phyloP scores from a whole-genome alignment of 208 protist genomes.

The Kentomonas sorsogonicus region DNA sequence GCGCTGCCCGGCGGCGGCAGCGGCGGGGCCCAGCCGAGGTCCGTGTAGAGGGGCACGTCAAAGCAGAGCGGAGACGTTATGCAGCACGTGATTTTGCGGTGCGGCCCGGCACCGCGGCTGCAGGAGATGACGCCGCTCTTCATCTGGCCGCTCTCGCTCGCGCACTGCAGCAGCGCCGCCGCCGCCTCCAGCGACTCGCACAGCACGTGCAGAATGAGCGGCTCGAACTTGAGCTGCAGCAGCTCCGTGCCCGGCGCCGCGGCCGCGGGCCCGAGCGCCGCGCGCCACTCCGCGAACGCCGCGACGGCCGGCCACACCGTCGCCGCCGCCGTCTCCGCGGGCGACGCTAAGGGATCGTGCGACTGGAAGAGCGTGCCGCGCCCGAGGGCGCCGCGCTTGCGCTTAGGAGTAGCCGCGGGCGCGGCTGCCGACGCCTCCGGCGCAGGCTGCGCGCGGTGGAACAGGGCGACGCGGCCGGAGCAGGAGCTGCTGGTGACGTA shows the following conservation, averaged over 20 bases:
- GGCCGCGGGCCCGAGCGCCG: slow-evolving; percentile 8
- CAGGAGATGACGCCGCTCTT: slow-evolving; percentile 68
- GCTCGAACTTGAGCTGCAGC: slow-evolving; percentile 81
- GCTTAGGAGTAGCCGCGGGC: slow-evolving; percentile 4
- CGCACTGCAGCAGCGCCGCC: slow-evolving; percentile 57
- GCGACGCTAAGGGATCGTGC: slow-evolving; percentile 48
- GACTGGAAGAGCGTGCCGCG: slow-evolving; percentile 60
- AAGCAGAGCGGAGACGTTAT: slow-evolving; percentile 65
- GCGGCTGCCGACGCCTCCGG: neutral
- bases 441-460: slow-evolving; percentile 50
- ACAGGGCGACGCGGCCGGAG: slow-evolving; percentile 61
- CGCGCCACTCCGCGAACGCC: slow-evolving; percentile 40
- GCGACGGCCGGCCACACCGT: slow-evolving; percentile 32
- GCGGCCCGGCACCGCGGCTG: slow-evolving; percentile 37
- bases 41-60: slow-evolving; percentile 44
- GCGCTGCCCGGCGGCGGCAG: too few species aligned
- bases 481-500: slow-evolving; percentile 84
- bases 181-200: slow-evolving; percentile 54
- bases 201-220: slow-evolving; percentile 79
- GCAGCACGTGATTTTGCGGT: slow-evolving; percentile 74
- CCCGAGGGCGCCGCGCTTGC: slow-evolving; percentile 67
- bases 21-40: slow-evolving; percentile 10
- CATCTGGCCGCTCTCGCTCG: slow-evolving; percentile 67
- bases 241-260: slow-evolving; percentile 39
- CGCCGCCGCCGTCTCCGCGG: slow-evolving; percentile 14